Evolutionary conservation across 345 rosid genomes (phyloP).

Genomic region (Xanthoceras sorbifolium): DNA sequence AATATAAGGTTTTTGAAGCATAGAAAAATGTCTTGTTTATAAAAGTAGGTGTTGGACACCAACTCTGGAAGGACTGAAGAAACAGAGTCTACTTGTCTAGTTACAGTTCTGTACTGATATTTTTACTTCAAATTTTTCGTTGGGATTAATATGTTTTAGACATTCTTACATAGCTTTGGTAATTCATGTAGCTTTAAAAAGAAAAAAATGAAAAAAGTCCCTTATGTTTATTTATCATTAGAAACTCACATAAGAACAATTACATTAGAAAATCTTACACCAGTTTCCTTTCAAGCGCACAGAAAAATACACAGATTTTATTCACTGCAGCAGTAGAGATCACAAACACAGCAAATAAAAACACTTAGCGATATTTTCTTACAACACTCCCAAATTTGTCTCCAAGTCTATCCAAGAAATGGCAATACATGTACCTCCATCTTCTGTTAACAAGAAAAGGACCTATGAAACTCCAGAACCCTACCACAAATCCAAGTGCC

Average conservation of each 20-base stretch:
- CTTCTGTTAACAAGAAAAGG: neutral
- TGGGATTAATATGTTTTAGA: no score
- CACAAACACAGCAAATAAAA: neutral
- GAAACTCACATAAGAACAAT: neutral
- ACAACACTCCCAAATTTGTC: neutral
- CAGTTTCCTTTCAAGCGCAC: neutral
- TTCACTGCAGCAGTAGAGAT: neutral
- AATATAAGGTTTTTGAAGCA: no score
- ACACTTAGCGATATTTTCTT: neutral
- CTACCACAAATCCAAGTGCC: neutral
- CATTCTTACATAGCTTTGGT: no score
- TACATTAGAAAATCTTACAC: neutral
- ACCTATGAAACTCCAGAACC: neutral
- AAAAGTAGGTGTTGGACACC: no score
- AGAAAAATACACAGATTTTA: neutral
- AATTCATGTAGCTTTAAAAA: no score
- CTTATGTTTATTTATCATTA: no score
- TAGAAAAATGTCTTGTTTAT: no score
- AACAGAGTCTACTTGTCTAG: no score
- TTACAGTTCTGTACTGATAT: no score
- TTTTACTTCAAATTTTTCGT: no score
- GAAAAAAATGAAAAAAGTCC: no score
- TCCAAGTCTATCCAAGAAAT: neutral
- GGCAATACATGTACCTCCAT: neutral
- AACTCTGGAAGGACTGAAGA: no score